phyloP scores from a whole-genome alignment of 1,284 basidiomycete genomes.

The Naganishia sp. region DNA sequence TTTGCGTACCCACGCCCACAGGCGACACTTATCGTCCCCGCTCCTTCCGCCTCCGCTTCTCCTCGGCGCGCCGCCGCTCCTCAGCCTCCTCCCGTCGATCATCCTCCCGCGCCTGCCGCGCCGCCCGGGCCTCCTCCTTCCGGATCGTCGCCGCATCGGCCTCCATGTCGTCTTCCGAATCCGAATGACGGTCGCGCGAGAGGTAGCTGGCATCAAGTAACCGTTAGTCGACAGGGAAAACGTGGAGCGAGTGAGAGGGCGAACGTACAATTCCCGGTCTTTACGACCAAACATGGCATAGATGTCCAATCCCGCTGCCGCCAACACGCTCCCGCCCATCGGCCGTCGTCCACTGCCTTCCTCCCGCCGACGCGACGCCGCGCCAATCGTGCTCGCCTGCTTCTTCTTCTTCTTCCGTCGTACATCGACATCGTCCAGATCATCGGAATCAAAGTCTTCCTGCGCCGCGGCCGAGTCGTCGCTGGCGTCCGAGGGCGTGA shows the following conservation, averaged over 20 bases:
- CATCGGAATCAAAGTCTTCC: slow-evolving; percentile 27
- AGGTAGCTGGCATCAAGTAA: slow-evolving; percentile 13
- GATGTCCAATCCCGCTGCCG: slow-evolving; percentile 21
- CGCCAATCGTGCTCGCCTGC: slow-evolving; percentile 2
- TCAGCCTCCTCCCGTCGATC: slow-evolving; percentile 30
- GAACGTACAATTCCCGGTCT: slow-evolving; percentile 18
- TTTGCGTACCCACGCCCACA: too few relatives aligned
- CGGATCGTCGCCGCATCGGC: slow-evolving; percentile 30
- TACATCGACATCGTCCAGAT: slow-evolving; percentile 28
- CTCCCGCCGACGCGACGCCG: slow-evolving; percentile 1
- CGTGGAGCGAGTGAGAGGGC: neutral
- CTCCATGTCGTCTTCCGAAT: slow-evolving; percentile 33
- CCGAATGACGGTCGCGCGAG: slow-evolving; percentile 10
- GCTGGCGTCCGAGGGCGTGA: neutral
- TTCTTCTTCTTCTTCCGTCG: slow-evolving; percentile 21
- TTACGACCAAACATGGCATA: slow-evolving; percentile 26
- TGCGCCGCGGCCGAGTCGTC: neutral
- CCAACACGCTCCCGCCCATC: slow-evolving; percentile 19
- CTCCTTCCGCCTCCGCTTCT: slow-evolving; percentile 29
- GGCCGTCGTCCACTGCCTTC: neutral
- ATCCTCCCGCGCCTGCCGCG: slow-evolving; percentile 30
- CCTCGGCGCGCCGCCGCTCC: slow-evolving; percentile 27
- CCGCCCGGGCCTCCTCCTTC: slow-evolving; percentile 33
- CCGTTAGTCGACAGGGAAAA: neutral
- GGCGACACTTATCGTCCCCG: slow-evolving; percentile 11